Evolutionary conservation across 2,329 filamentous ascomycete species (phyloP).

Genomic region (Verticillium albo-atrum): DNA sequence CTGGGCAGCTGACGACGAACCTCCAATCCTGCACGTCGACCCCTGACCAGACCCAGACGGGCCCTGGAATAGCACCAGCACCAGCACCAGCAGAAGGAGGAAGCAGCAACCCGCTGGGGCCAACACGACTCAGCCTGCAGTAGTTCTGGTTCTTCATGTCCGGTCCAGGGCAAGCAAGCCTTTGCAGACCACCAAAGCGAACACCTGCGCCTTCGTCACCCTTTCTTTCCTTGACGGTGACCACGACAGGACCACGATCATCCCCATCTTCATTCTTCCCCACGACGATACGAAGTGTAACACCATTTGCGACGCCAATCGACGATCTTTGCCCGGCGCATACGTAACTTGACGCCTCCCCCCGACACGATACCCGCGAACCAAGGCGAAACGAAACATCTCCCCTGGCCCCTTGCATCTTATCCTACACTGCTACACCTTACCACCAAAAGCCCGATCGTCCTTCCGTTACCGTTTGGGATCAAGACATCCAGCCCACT

Average conservation of each 20-base stretch:
- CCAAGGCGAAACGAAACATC: constrained; percentile 11
- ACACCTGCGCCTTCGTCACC: not conserved
- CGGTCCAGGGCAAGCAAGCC: not conserved
- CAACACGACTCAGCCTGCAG: not conserved
- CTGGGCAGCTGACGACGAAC: not conserved
- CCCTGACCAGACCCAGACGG: not conserved
- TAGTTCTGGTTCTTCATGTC: not conserved
- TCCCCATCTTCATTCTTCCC: not conserved
- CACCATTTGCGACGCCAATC: not conserved
- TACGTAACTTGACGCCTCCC: not conserved
- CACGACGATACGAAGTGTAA: not conserved
- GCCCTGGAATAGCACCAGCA: not conserved
- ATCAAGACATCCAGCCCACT: constrained; percentile 1
- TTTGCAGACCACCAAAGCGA: not conserved
- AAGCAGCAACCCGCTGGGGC: not conserved
- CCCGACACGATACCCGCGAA: not conserved
- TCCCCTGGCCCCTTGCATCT: constrained; percentile 5
- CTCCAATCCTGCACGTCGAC: not conserved
- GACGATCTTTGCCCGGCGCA: not conserved
- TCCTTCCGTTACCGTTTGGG: not conserved
- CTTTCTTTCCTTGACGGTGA: not conserved
- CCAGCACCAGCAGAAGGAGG: not conserved
- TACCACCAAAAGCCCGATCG: not conserved
- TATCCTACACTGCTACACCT: no score
- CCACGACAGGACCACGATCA: not conserved